These are phyloP conservation scores for Aspergillus pseudoglaucus DNA, from an alignment of 2,329 filamentous ascomycete genomes.

Conservation along the genomic window DNA sequence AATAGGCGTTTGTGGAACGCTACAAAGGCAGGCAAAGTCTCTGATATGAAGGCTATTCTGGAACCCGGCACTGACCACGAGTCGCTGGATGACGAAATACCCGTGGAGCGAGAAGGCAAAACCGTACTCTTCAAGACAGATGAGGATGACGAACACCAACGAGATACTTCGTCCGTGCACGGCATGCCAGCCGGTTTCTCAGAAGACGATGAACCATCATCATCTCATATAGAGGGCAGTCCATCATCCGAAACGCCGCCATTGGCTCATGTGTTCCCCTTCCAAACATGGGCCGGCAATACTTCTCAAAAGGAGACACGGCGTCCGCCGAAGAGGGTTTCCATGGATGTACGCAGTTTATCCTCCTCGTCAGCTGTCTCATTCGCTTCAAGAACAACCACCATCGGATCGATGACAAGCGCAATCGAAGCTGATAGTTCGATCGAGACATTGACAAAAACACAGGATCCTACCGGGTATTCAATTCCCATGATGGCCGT, in stretches of 20 bases:
- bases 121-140: slow-evolving; percentile 30
- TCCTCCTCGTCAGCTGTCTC: slow-evolving; percentile 82
- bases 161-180: slow-evolving; percentile 17
- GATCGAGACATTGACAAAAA: slow-evolving; percentile 56
- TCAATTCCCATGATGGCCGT: slow-evolving; percentile 85
- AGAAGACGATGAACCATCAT: background rate
- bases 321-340: slow-evolving; percentile 68
- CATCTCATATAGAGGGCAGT: background rate
- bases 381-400: slow-evolving; percentile 71
- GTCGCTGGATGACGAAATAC: slow-evolving; percentile 19
- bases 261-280: slow-evolving; percentile 85
- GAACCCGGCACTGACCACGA: slow-evolving; percentile 57
- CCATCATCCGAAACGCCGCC: slow-evolving; percentile 22
- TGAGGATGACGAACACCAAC: slow-evolving; percentile 21
- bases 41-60: slow-evolving; percentile 69
- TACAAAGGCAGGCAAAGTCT: slow-evolving; percentile 66
- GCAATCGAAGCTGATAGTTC: slow-evolving; percentile 80
- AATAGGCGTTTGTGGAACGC: slow-evolving; percentile 88
- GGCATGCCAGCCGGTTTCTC: slow-evolving; percentile 11
- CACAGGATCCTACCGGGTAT: slow-evolving; percentile 63
- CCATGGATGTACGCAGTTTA: slow-evolving; percentile 82
- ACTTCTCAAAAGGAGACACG: slow-evolving; percentile 36
- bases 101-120: slow-evolving; percentile 35
- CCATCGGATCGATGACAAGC: slow-evolving; percentile 66
- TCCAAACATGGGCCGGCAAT: slow-evolving; percentile 56